These are phyloP conservation scores for Ceratocystis destructans DNA, from an alignment of 2,329 filamentous ascomycete genomes.

Conservation along the genomic window DNA sequence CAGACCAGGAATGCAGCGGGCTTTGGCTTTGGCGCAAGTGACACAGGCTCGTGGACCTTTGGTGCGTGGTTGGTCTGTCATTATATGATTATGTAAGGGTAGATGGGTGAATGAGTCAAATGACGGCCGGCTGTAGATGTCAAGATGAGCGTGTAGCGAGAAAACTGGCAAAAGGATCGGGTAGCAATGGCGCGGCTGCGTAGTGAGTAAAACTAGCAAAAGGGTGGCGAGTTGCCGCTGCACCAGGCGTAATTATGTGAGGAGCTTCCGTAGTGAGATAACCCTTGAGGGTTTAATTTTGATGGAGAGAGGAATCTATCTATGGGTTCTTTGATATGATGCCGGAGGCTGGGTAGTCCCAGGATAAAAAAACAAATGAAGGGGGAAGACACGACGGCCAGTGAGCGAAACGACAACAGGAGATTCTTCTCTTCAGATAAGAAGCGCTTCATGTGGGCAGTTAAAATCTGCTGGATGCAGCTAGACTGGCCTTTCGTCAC, in stretches of 20 bases:
- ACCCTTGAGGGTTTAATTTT: neutral
- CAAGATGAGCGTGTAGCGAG: neutral
- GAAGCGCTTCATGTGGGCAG: too few species aligned
- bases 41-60: constrained; percentile 38
- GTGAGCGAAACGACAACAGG: neutral
- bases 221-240: neutral
- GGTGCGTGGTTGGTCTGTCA: constrained; percentile 13
- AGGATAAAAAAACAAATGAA: neutral
- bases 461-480: too few species aligned
- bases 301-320: neutral
- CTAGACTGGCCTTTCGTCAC: too few species aligned
- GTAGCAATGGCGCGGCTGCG: neutral
- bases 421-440: neutral
- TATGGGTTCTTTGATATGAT: neutral
- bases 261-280: neutral
- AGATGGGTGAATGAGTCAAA: neutral
- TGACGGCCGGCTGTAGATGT: neutral
- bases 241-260: too few species aligned
- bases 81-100: neutral
- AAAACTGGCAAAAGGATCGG: neutral
- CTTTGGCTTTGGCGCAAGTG: constrained; percentile 40
- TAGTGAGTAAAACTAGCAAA: neutral
- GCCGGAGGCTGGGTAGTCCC: neutral
- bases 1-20: constrained; percentile 35
- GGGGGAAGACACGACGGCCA: neutral